Evolutionary conservation across 2,329 filamentous ascomycete genomes (phyloP).

Genomic region (Calonectria pauciramosa): DNA sequence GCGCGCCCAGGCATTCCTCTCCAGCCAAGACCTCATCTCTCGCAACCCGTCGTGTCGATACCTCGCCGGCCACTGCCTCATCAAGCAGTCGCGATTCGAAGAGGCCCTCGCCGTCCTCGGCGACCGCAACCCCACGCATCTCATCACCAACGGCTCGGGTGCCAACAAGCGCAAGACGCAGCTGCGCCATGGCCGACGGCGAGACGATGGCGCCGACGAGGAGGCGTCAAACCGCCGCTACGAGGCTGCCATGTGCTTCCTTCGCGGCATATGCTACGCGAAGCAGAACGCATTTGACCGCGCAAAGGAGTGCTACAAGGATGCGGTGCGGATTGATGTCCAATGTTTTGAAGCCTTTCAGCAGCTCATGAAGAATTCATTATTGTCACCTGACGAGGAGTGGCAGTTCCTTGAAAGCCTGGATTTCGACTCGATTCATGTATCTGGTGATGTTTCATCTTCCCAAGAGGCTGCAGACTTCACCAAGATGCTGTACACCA

Average conservation of each 20-base stretch:
- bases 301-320: slow-evolving; percentile 98
- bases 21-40: slow-evolving; percentile 83
- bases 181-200: slow-evolving; percentile 49
- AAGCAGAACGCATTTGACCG: slow-evolving; percentile 98
- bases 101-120: slow-evolving; percentile 90
- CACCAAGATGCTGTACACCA: slow-evolving; percentile 96
- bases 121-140: slow-evolving; percentile 92
- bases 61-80: slow-evolving; percentile 91
- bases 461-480: slow-evolving; percentile 93
- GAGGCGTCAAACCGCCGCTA: slow-evolving; percentile 84
- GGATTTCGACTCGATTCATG: slow-evolving; percentile 87
- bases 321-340: slow-evolving; percentile 95
- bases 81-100: slow-evolving; percentile 91
- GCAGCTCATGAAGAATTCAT: slow-evolving; percentile 95
- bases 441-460: slow-evolving; percentile 73
- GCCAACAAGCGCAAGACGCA: slow-evolving; percentile 57
- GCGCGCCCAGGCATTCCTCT: slow-evolving; percentile 87
- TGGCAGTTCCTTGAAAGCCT: slow-evolving; percentile 90
- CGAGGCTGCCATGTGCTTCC: slow-evolving; percentile 97
- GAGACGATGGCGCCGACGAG: slow-evolving; percentile 65
- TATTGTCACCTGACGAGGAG: slow-evolving; percentile 91
- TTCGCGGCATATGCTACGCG: slow-evolving; percentile 93
- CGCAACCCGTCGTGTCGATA: slow-evolving; percentile 92
- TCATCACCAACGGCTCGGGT: slow-evolving; percentile 71
- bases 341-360: slow-evolving; percentile 99